phyloP scores from a whole-genome alignment of 495 filamentous ascomycete species.

The Aspergillus bridgeri region DNA sequence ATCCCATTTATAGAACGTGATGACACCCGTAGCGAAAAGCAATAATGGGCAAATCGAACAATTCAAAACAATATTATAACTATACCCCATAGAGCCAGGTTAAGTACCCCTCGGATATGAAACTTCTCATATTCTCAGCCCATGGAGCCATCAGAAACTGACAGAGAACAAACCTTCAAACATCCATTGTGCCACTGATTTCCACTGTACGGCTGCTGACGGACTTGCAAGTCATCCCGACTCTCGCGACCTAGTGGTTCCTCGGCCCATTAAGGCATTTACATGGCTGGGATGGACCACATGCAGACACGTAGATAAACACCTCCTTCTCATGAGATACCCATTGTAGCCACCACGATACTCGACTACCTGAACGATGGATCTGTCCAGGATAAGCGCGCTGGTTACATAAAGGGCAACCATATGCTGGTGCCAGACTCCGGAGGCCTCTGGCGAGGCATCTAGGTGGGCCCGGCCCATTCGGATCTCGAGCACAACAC shows the following conservation, averaged over 20 bases:
- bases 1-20: too few species aligned
- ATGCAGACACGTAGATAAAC: conserved; percentile 59
- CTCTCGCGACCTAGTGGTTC: conserved; percentile 16
- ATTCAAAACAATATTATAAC: too few species aligned
- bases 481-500: conserved; percentile 39
- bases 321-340: conserved; percentile 51
- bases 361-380: conserved; percentile 60
- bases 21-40: too few species aligned
- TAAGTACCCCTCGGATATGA: too few species aligned
- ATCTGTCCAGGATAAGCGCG: conserved; percentile 57
- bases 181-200: not conserved
- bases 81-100: too few species aligned
- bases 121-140: too few species aligned
- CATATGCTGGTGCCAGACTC: conserved; percentile 51
- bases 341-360: conserved; percentile 56
- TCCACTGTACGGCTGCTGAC: not conserved
- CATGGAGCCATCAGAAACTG: too few species aligned
- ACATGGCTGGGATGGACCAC: conserved; percentile 32
- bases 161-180: not conserved
- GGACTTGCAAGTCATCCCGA: conserved; percentile 16
- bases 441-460: conserved; percentile 14
- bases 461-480: conserved; percentile 22
- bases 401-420: conserved; percentile 50
- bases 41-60: too few species aligned
- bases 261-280: conserved; percentile 22